Base-by-base conservation (phyloP, 352 stramenopile genomes). In the Phytophthora pluvialis region DNA sequence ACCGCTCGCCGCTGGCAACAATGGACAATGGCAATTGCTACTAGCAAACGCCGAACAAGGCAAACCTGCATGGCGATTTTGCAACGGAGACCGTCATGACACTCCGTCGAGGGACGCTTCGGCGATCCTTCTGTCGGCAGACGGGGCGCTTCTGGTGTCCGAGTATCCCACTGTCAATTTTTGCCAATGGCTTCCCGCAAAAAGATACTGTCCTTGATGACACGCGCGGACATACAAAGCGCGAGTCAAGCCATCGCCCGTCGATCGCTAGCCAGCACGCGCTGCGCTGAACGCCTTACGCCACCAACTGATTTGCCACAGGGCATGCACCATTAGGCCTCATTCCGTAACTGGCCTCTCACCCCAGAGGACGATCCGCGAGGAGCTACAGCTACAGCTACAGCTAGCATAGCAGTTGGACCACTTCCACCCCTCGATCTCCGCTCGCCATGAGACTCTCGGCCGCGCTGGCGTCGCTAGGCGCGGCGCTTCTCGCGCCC, bases 301-400 rank as follows among this genome's bases (percentile, higher is more conserved):
- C 21, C 21, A 21, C 43, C 43, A 38, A 54, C 55, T 63, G 55
- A 63, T 55, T 61, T 45, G 40, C 53, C 53, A 50, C 32, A 40
- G 5, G 9, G 13, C 25, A 52, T 39, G 42, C 42, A 52, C 29
- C 52, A 60, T 15, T 35, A 9, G 35, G 0, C 36, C 28, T 67
- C 66, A 74, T 67, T 74, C 44, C 44, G 33, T 61, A 75, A 64
- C 56, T 68, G 61, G 50, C 67, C 53, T 61, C 38, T 40, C 11
- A 50, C 33, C 12, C 0, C 36, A 31, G 49, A 67, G 60, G 48
- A 67, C 64, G 13, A 50, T 39, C n/a, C 3, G 3, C 16, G 28
- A 50, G 26, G 26, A 33, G 32, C 6, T 18, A 16, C 21, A 21
- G 21, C 21, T 21, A 21, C 21, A 21, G 21, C 21, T 21, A 21